These are phyloP conservation scores for Elaeagnus macrophylla DNA, from an alignment of 306 rosid genomes.

Conservation along the genomic window DNA sequence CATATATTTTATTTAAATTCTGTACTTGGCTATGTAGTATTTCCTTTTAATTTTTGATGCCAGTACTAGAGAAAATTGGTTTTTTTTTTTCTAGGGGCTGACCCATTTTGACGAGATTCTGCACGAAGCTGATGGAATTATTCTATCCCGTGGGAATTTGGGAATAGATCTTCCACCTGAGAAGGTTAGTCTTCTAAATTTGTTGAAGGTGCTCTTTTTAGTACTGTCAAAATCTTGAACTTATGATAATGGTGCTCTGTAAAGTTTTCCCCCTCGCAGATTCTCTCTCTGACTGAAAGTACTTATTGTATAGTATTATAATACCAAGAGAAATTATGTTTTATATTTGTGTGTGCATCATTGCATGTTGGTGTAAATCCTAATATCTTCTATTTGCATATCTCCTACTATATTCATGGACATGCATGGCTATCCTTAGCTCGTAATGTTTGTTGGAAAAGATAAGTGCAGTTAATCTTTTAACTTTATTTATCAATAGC, in stretches of 20 bases:
- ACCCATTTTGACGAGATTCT: conserved; percentile 43
- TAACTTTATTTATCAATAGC: no score
- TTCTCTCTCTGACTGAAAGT: not conserved
- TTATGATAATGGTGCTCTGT: not conserved
- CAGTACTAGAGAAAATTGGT: not conserved
- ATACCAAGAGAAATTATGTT: not conserved
- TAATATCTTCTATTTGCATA: no score
- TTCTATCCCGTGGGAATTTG: conserved; percentile 50
- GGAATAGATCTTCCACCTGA: conserved; percentile 54
- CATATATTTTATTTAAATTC: conserved; percentile 1
- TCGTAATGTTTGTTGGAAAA: no score
- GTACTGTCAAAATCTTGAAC: not conserved
- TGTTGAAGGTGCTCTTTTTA: not conserved
- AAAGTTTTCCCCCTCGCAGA: not conserved
- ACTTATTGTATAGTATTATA: not conserved
- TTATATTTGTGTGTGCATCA: no score
- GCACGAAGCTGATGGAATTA: conserved; percentile 51
- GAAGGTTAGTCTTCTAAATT: conserved; percentile 25
- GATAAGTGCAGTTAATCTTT: no score
- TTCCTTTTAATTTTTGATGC: not conserved
- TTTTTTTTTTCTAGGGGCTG: conserved; percentile 27
- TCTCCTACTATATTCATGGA: no score
- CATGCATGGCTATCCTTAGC: no score
- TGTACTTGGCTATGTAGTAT: not conserved
- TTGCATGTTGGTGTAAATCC: no score